These are phyloP conservation scores for Xylariaceae sp. DNA, from an alignment of 2,329 filamentous ascomycete genomes.

Conservation along the genomic window DNA sequence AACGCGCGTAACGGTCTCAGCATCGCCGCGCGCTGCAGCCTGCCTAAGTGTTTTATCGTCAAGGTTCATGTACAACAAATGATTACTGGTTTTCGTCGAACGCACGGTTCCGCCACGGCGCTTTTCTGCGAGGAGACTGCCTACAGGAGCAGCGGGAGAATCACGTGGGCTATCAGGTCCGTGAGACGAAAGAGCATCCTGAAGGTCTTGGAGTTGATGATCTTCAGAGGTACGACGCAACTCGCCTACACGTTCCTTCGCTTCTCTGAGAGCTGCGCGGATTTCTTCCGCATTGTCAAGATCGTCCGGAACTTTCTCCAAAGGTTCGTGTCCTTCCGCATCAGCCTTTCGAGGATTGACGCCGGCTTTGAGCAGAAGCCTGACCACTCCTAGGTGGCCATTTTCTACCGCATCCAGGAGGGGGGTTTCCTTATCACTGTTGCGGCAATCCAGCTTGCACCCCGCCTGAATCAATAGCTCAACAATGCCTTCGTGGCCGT, in stretches of 20 bases:
- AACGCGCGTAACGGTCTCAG: constrained; percentile 67
- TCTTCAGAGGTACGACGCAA: constrained; percentile 65
- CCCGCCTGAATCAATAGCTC: constrained; percentile 84
- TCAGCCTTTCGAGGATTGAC: constrained; percentile 93
- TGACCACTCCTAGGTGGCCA: constrained; percentile 87
- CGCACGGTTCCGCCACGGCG: constrained; percentile 63
- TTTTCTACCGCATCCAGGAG: constrained; percentile 97
- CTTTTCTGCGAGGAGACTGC: constrained; percentile 46
- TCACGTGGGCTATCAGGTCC: constrained; percentile 64
- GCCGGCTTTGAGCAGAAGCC: constrained; percentile 80
- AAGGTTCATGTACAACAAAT: constrained; percentile 67
- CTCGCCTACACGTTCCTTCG: constrained; percentile 61
- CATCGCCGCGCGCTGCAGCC: constrained; percentile 66
- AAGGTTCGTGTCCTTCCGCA: constrained; percentile 88
- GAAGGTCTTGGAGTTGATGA: constrained; percentile 55
- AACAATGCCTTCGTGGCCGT: constrained; percentile 87
- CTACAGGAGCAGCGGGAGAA: constrained; percentile 56
- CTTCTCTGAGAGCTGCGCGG: constrained; percentile 68
- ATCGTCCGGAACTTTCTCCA: constrained; percentile 80
- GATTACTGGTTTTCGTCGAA: constrained; percentile 69
- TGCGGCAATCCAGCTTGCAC: constrained; percentile 80
- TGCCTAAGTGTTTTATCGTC: constrained; percentile 67
- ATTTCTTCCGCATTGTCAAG: constrained; percentile 83
- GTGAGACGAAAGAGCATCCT: constrained; percentile 59
- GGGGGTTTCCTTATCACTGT: constrained; percentile 88